Conservation (phyloP, 371 early-diverging fungal genomes). For the Chytridiales sp. region DNA sequence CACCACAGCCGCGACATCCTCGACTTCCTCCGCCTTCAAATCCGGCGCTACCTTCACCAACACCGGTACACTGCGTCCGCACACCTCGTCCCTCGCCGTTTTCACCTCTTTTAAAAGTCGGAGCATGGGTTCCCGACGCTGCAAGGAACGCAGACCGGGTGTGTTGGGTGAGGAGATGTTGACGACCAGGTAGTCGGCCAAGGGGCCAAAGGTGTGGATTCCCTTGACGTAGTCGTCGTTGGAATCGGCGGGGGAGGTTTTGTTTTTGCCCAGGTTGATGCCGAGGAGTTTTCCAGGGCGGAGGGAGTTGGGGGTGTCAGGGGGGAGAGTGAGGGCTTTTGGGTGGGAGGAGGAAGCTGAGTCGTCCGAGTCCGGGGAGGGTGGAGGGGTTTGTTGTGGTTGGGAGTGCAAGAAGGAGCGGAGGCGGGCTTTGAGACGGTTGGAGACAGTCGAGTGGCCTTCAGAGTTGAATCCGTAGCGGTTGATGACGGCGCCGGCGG, state of each 20-base stretch:
- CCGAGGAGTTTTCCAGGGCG: constrained; percentile 60
- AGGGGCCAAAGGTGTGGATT: constrained; percentile 60
- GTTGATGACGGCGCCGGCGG: constrained; percentile 75
- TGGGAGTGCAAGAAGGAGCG: constrained; percentile 55
- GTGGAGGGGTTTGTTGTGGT: constrained; percentile 19
- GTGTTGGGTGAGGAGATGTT: constrained; percentile 84
- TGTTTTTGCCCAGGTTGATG: constrained; percentile 84
- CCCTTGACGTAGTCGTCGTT: constrained; percentile 74
- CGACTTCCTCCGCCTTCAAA: constrained; percentile 62
- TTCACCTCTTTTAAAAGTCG: constrained; percentile 63
- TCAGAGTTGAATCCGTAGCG: constrained; percentile 87
- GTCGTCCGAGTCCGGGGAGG: neutral
- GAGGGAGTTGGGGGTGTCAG: constrained; percentile 37
- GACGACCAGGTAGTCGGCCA: constrained; percentile 81
- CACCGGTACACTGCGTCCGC: constrained; percentile 61
- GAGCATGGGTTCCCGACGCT: constrained; percentile 64
- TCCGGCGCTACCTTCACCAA: constrained; percentile 87
- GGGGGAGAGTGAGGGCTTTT: constrained; percentile 6
- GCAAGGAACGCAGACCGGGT: constrained; percentile 69
- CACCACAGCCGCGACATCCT: constrained; percentile 69
- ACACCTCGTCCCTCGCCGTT: constrained; percentile 49
- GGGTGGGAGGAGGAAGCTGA: neutral
- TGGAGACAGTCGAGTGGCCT: constrained; percentile 59
- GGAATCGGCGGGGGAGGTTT: constrained; percentile 58
- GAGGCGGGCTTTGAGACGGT: constrained; percentile 63